Base-by-base conservation (phyloP, 2,329 filamentous ascomycete genomes). In the Botrytis hyacinthi region DNA sequence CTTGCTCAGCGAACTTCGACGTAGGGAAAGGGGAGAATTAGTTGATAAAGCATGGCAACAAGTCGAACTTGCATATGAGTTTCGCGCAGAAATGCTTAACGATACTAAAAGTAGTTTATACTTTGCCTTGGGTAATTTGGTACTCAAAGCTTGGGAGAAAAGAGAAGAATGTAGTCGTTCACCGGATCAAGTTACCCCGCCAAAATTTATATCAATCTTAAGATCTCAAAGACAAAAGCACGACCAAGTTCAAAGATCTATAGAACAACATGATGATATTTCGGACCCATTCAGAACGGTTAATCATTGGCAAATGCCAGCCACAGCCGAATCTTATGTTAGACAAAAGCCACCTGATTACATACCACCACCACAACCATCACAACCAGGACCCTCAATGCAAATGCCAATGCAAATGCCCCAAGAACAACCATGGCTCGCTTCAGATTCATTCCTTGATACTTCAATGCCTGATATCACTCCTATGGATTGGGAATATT, bases 1-100 rank as follows among this genome's bases (percentile, higher is more conserved):
- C 59, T 63, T 83, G 7, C 74, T 83, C 29, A 79, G 79, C 54
- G 81, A 82, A 40, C 78, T 83, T n/a, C 75, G 79, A 10, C 68
- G 78, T 59, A 76, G 80, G n/a, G 74, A 77, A 35, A 72, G 77
- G 14, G 79, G 82, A 40, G 76, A 78, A 14, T 66, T 79, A 54
- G 77, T 78, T 35, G 79, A 81, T 70, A 74, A 79, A 67, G 79
- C 80, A 29, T 82, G 81, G 81, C 70, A 75, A 29, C 76, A 79
- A 63, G 76, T 82, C 29, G 74, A 76, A 62, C 70, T 78, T 42
- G 76, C 78, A 12, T 82, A 79, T 70, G 78, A 79, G 6, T 76
- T 80, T 72, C 79, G 79, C 29, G 76, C 76, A 10, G 78, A 80
- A 18, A 76, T 80, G 72, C 73, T 79, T 16, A 77, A 65, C 8